A percentile compares a stretch with the other conserved stretches of the same genome.
Conservation (phyloP, 2,329 filamentous ascomycete genomes). For the Cadophora gregata region DNA sequence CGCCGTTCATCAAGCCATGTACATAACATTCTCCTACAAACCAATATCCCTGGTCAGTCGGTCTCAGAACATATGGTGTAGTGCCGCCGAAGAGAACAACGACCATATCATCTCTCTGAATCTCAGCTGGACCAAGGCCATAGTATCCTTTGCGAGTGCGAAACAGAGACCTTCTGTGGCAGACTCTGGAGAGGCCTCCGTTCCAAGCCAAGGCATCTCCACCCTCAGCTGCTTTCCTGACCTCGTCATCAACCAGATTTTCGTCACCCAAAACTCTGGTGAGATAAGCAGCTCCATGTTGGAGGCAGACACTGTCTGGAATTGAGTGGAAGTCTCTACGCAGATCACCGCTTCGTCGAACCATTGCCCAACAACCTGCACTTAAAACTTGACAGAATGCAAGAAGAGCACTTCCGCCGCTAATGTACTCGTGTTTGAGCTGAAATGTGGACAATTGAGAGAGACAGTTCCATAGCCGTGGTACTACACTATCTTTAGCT, state of each 20-base stretch:
- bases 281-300: neutral
- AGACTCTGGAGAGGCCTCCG: neutral
- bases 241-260: neutral
- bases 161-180: neutral
- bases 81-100: neutral
- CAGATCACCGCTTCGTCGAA: neutral
- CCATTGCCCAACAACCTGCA: neutral
- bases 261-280: neutral
- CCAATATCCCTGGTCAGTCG: neutral
- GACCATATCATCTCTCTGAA: neutral
- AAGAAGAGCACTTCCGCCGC: neutral
- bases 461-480: neutral
- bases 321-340: neutral
- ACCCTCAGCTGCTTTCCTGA: neutral
- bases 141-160: neutral
- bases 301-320: neutral
- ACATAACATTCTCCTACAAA: neutral
- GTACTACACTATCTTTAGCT: neutral
- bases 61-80: neutral
- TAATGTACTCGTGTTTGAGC: neutral
- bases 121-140: neutral
- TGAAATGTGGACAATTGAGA: neutral
- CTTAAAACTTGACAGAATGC: neutral
- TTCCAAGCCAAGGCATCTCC: neutral
- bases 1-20: neutral